Evolutionary conservation across 805 yeast genomes (phyloP), one percentile per base, ranked within the genome.

Genomic region (Tetrapisispora nanseiensis): DNA sequence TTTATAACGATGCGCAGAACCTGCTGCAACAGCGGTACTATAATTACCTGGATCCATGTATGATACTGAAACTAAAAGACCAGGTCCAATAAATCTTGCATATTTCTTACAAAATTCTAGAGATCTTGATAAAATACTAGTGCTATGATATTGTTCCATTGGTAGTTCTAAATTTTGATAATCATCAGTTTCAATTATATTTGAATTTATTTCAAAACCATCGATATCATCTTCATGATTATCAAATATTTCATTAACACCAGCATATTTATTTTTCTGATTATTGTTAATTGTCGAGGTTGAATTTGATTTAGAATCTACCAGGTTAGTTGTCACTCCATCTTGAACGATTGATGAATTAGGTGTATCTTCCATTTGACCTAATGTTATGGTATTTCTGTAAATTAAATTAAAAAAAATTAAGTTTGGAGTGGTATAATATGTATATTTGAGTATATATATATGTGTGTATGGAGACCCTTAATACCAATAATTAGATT

Each of bases 1-100:
- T 45, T 83, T 80, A 60, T 81, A 90, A 50, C 81, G 76, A 59
- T 82, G 86, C 22, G 85, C 81, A 26, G 95, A 82, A n/a, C 95
- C 95, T 1, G 94, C 92, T 8, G 92, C 84, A 12, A 90, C 95
- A 9, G 92, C 95, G 1, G 97, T 86, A 30, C 95, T 82, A 63
- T 89, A 90, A 65, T 92, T 90, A 4, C 98, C 98, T 0, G 98
- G 97, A 55, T 90, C 97, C 86, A 92, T 86, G 61, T 89, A 92
- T 0, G 97, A 90, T 27, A 90, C 95, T 4, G 89, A 75, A 2
- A 92, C 95, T 95, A 90, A 82, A 37, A 90, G 67, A 0, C 98
- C 97, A 0, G 97, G 97, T 0, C 97, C 97, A n/a, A 90, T 70
- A 58, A 83, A 84, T 47, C 69, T 63, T 32, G 69, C 62, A 59